Evolutionary conservation across 257 asterid species (phyloP), one percentile per base, ranked within the genome.

Genomic region (Cruciata laevipes): DNA sequence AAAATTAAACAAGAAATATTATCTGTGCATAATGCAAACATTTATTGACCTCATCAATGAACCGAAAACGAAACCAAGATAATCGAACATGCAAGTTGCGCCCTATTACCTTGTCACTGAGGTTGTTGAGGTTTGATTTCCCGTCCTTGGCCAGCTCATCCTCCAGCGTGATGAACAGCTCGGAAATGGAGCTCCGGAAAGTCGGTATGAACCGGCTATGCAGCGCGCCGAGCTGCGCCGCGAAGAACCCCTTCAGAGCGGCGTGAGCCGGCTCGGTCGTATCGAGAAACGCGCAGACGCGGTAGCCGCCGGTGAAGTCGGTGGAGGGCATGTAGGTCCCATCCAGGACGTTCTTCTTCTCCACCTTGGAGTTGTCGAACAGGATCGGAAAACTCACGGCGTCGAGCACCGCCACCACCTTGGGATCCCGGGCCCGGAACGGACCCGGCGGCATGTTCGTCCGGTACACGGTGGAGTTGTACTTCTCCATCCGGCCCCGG

Each of bases 311-410:
- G 23, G 81, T 84, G 81, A 75, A 83, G 23, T 76, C 30, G 14
- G 88, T 73, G 20, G 95, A 81, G 4, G 97, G 97, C 78, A 91
- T 68, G 87, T n/a, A 91, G 0, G 96, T 88, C 57, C 97, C 97
- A 73, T 91, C 95, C 1, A 91, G 89, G 6, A 91, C 86, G 69
- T 86, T 62, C 14, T 37, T 76, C 49, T 91, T 91, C 51, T 91
- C 97, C 20, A 91, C 85, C 21, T 71, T 85, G 53, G 97, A 83
- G 37, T 63, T 83, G 82, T 91, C 97, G 79, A 91, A 86, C 49
- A 91, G 93, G 11, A 85, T 63, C 0, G 78, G 91, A 47, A 86
- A 88, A 42, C 95, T 88, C 14, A 77, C 27, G 70, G 96, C 83
- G 69, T 91, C 97, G 21, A 88, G 87, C 10, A 91, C 77, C 37